Evolutionary conservation across 306 rosid genomes (phyloP).

Genomic region (Lablab purpureus): DNA sequence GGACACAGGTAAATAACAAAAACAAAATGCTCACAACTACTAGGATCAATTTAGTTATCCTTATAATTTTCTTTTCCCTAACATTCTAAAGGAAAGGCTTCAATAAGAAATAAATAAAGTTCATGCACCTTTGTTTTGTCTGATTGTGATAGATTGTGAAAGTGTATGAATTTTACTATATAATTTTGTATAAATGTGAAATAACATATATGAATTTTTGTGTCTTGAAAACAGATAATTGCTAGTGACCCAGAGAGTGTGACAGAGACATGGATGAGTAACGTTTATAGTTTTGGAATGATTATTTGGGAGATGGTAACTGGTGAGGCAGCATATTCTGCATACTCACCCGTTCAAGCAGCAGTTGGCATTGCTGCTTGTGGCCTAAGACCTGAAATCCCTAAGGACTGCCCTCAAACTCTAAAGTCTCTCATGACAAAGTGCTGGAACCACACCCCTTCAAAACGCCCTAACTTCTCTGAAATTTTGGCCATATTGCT

Average conservation of each 20-base stretch:
- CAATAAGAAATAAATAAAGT: neutral
- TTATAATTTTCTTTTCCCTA: too few relatives aligned
- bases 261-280: slow-evolving; percentile 91
- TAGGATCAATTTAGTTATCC: too few relatives aligned
- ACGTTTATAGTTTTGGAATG: slow-evolving; percentile 95
- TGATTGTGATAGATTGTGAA: neutral
- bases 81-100: neutral
- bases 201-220: neutral
- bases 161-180: neutral
- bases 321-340: slow-evolving; percentile 88
- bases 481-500: slow-evolving; percentile 74
- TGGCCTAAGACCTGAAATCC: slow-evolving; percentile 97
- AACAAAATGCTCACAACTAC: too few relatives aligned
- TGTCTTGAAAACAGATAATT: slow-evolving; percentile 67
- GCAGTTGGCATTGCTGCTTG: slow-evolving; percentile 98
- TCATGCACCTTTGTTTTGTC: neutral
- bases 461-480: slow-evolving; percentile 87
- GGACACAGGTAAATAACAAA: too few relatives aligned
- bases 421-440: slow-evolving; percentile 80
- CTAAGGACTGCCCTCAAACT: slow-evolving; percentile 84
- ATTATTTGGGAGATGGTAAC: slow-evolving; percentile 94
- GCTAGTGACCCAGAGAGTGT: slow-evolving; percentile 97
- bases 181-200: neutral
- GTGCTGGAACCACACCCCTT: slow-evolving; percentile 94
- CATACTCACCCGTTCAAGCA: slow-evolving; percentile 94